Evolutionary conservation across 2,329 filamentous ascomycete genomes (phyloP), one percentile per base, ranked within the genome.

Genomic region (Plenodomus biglobosus): DNA sequence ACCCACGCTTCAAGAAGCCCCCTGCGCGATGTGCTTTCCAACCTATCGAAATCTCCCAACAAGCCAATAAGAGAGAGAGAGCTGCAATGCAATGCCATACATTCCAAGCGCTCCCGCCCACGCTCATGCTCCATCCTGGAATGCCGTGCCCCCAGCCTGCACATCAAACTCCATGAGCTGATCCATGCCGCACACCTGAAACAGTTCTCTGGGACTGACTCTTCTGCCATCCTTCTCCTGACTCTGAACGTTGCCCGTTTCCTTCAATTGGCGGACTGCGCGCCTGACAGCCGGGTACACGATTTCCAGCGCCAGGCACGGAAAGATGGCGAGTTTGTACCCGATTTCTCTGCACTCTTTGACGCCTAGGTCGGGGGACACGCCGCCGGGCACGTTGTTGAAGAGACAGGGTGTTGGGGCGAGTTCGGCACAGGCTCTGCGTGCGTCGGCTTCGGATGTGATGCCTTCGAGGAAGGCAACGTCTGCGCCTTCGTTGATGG

Each of bases 391-490:
- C 0, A 85, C 82, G 53, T 79, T 80, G 59, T 85, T 85, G 42
- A 83, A 73, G 20, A 84, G 66, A 32, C 83, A 73, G 2, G 76
- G 56, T 72, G 80, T 74, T 58, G 77, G 77, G 2, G 75, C 74
- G 1, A 84, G 66, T 6, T 78, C 75, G 17, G 70, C 58, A n/a
- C 78, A 76, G 1, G 75, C 73, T 41, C 70, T 65, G 16, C 69
- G 64, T 1, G 77, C 80, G 58, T 85, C 73, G 32, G 81, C 80
- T 13, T 73, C 72, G 1, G 70, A 75, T 2, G 72, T 74, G 46
- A 85, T 74, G 4, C 82, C 84, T 58, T 86, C 84, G 3, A 85
- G 75, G 49, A 86, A 80, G 0, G 76, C 78, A 1, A 80, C 79
- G 56, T 86, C 84, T 1, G 83, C 83, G 17, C 84, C 83, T 11